These are phyloP conservation scores for Boeremia exigua DNA, from an alignment of 2,329 filamentous ascomycete species.

Conservation along the genomic window DNA sequence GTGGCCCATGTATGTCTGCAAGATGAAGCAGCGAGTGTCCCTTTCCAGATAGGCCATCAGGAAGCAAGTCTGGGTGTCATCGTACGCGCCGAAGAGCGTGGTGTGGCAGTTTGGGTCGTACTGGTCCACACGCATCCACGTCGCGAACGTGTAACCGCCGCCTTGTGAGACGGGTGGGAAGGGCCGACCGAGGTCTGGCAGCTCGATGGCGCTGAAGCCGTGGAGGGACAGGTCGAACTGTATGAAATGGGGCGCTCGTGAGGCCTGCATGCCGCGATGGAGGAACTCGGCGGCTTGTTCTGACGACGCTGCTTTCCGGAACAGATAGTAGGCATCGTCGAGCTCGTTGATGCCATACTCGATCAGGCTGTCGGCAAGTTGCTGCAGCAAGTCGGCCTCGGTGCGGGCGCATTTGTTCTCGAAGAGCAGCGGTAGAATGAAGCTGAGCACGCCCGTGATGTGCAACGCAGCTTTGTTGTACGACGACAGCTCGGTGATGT, in stretches of 20 bases:
- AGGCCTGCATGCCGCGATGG: slow-evolving; percentile 73
- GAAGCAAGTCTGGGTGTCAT: slow-evolving; percentile 90
- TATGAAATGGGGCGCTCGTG: slow-evolving; percentile 81
- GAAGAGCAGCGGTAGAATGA: slow-evolving; percentile 44
- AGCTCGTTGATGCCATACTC: slow-evolving; percentile 77
- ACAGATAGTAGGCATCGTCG: slow-evolving; percentile 82
- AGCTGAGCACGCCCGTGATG: slow-evolving; percentile 44
- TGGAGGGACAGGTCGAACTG: slow-evolving; percentile 91
- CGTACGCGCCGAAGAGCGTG: slow-evolving; percentile 94
- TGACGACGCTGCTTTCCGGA: slow-evolving; percentile 61
- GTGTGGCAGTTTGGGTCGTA: slow-evolving; percentile 89
- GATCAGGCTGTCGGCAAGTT: slow-evolving; percentile 73
- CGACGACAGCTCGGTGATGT: slow-evolving; percentile 43
- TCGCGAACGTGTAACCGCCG: slow-evolving; percentile 85
- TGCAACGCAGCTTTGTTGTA: slow-evolving; percentile 49
- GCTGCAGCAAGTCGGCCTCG: slow-evolving; percentile 58
- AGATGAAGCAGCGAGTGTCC: slow-evolving; percentile 90
- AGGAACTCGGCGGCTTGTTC: slow-evolving; percentile 70
- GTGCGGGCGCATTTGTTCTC: slow-evolving; percentile 41
- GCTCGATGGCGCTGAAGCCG: slow-evolving; percentile 88
- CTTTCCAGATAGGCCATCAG: slow-evolving; percentile 91
- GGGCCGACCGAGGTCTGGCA: slow-evolving; percentile 80
- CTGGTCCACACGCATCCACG: slow-evolving; percentile 86
- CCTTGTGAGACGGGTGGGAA: slow-evolving; percentile 81
- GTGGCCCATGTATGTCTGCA: slow-evolving; percentile 92